Percentiles rank a stretch among this genome's conserved stretches.
Evolutionary conservation across 2,329 filamentous ascomycete species (phyloP).

Genomic region (Mycosphaerelloides madeirae): DNA sequence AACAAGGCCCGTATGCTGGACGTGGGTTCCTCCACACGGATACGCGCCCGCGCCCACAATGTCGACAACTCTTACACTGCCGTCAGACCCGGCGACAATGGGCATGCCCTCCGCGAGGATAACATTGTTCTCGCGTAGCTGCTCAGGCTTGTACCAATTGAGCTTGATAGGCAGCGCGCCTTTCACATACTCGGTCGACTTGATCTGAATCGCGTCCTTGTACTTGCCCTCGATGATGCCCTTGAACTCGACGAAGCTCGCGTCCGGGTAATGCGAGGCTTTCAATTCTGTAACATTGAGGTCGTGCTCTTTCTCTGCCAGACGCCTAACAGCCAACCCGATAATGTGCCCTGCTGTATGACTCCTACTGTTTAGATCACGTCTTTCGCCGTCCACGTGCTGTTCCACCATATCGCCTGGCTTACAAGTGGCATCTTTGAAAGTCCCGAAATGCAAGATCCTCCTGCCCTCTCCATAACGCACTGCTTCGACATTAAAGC

Average conservation of each 20-base stretch:
- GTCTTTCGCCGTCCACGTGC: constrained; percentile 56
- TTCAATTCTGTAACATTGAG: constrained; percentile 59
- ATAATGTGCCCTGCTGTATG: constrained; percentile 73
- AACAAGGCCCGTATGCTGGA: constrained; percentile 54
- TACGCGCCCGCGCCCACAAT: constrained; percentile 66
- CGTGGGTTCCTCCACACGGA: constrained; percentile 72
- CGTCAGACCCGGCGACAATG: constrained; percentile 33
- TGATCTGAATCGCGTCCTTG: constrained; percentile 58
- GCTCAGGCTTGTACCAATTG: constrained; percentile 57
- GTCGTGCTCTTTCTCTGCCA: constrained; percentile 50
- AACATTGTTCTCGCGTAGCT: constrained; percentile 21
- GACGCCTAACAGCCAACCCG: constrained; percentile 59
- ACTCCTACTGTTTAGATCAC: constrained; percentile 60
- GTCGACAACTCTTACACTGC: constrained; percentile 62
- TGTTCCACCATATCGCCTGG: constrained; percentile 50
- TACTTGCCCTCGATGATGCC: constrained; percentile 61
- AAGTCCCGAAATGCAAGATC: constrained; percentile 65
- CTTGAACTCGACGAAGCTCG: constrained; percentile 62
- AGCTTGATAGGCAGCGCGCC: constrained; percentile 57
- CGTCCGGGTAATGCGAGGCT: constrained; percentile 65
- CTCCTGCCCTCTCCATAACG: constrained; percentile 52
- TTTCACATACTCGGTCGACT: constrained; percentile 55
- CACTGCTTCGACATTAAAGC: constrained; percentile 54
- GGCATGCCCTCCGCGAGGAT: constrained; percentile 12
- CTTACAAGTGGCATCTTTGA: constrained; percentile 31